Percentiles rank a stretch among this genome's conserved stretches.
phyloP scores from a whole-genome alignment of 306 rosid species.

The Vigna nakashimae region DNA sequence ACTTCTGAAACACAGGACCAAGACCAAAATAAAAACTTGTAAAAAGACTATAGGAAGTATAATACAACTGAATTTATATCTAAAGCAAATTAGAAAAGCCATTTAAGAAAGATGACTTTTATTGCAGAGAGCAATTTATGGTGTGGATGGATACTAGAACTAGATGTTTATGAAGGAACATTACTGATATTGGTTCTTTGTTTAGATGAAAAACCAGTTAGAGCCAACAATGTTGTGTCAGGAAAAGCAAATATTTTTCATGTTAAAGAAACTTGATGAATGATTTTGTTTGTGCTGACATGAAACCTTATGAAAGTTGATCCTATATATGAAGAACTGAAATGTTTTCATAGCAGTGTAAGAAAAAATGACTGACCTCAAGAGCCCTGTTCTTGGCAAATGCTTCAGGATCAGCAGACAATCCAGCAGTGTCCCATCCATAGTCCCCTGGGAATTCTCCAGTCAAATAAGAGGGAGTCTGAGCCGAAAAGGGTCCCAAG shows the following conservation, averaged over 20 bases:
- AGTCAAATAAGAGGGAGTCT: conserved; percentile 83
- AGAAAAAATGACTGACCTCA: conserved; percentile 58
- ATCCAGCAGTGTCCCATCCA: conserved; percentile 90
- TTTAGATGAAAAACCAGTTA: too few species aligned
- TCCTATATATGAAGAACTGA: background rate
- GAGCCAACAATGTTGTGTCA: too few species aligned
- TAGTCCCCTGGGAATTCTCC: conserved; percentile 93
- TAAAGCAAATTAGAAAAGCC: too few species aligned
- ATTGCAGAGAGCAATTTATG: background rate
- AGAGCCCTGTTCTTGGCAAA: conserved; percentile 93
- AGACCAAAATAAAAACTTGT: background rate
- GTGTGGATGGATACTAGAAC: background rate
- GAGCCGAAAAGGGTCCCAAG: conserved; percentile 92
- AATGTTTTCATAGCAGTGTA: background rate
- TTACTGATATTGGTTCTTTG: too few species aligned
- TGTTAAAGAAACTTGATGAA: background rate
- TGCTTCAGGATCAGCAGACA: conserved; percentile 93
- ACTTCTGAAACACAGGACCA: background rate
- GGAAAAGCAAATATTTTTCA: background rate
- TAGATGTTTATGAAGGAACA: too few species aligned
- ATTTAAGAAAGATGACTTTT: background rate
- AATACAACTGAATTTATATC: too few species aligned
- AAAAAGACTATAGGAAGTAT: background rate
- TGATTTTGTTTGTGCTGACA: background rate
- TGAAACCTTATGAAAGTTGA: background rate